These are phyloP conservation scores for Gillenia trifoliata DNA, from an alignment of 306 rosid species.

Conservation along the genomic window DNA sequence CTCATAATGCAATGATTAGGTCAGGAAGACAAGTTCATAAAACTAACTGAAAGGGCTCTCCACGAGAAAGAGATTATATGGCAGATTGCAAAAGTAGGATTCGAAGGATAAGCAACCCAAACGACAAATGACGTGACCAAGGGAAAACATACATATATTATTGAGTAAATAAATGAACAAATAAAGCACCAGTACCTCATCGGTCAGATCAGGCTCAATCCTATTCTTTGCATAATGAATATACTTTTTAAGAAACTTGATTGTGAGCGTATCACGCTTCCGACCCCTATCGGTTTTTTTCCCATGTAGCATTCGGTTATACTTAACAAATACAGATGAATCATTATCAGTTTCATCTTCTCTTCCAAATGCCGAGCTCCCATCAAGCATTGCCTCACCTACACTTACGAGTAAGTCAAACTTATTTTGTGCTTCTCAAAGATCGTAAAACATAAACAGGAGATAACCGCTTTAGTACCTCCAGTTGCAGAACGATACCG, in stretches of 20 bases:
- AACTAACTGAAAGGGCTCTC: constrained; percentile 10
- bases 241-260: constrained; percentile 90
- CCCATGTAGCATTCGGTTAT: constrained; percentile 91
- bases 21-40: neutral
- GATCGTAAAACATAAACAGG: constrained; percentile 12
- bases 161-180: constrained; percentile 13
- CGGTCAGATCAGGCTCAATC: constrained; percentile 93
- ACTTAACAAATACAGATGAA: constrained; percentile 77
- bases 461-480: constrained; percentile 46
- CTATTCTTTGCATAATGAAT: constrained; percentile 98
- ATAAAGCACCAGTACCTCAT: constrained; percentile 56
- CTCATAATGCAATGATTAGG: constrained; percentile 1
- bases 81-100: neutral
- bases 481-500: constrained; percentile 76
- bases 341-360: constrained; percentile 83
- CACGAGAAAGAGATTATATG: neutral
- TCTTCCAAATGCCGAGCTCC: constrained; percentile 68
- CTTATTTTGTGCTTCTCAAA: constrained; percentile 17
- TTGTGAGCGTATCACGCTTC: constrained; percentile 82
- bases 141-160: neutral
- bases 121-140: neutral
- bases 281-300: constrained; percentile 56
- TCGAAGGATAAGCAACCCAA: neutral
- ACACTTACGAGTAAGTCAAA: constrained; percentile 15
- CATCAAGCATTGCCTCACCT: constrained; percentile 70